Percentiles rank a stretch among this genome's conserved stretches.
Conservation (phyloP, 768 basidiomycete genomes). For the Tylopilus balloui region DNA sequence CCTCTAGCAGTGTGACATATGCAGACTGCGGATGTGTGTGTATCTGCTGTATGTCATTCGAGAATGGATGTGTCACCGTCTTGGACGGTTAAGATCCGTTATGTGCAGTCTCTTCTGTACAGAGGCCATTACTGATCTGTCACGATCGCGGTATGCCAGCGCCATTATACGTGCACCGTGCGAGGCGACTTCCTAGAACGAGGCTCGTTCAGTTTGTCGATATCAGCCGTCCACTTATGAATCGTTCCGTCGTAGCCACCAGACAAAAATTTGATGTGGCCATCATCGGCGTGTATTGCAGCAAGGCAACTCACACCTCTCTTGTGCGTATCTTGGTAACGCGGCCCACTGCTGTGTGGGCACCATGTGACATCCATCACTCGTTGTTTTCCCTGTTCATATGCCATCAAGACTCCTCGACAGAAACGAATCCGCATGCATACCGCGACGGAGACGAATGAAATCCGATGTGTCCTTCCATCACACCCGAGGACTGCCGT, state of each 20-base stretch:
- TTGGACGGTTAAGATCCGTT: constrained; percentile 36
- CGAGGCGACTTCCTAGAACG: constrained; percentile 27
- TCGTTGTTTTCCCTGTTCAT: constrained; percentile 29
- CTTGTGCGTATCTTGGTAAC: constrained; percentile 20
- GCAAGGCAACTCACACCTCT: constrained; percentile 43
- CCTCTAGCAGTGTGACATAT: constrained; percentile 46
- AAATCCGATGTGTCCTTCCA: constrained; percentile 40
- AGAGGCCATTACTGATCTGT: constrained; percentile 35
- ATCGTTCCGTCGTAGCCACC: constrained; percentile 46
- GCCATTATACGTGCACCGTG: constrained; percentile 33
- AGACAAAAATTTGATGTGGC: constrained; percentile 40
- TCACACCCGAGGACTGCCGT: constrained; percentile 42
- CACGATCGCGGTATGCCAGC: constrained; percentile 36
- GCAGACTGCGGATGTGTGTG: constrained; percentile 42
- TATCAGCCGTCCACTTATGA: constrained; percentile 36
- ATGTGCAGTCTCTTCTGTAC: constrained; percentile 33
- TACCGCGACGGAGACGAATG: constrained; percentile 36
- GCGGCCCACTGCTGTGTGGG: constrained; percentile 31
- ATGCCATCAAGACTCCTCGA: constrained; percentile 20
- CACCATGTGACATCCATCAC: constrained; percentile 30
- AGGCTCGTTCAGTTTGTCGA: constrained; percentile 19
- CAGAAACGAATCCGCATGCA: constrained; percentile 26
- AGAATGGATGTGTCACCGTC: constrained; percentile 30
- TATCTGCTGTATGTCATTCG: constrained; percentile 40
- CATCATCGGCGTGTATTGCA: constrained; percentile 29